A percentile compares a stretch with the other conserved stretches of the same genome.
phyloP scores from a whole-genome alignment of 1,284 basidiomycete species.

The Mycena sp. region DNA sequence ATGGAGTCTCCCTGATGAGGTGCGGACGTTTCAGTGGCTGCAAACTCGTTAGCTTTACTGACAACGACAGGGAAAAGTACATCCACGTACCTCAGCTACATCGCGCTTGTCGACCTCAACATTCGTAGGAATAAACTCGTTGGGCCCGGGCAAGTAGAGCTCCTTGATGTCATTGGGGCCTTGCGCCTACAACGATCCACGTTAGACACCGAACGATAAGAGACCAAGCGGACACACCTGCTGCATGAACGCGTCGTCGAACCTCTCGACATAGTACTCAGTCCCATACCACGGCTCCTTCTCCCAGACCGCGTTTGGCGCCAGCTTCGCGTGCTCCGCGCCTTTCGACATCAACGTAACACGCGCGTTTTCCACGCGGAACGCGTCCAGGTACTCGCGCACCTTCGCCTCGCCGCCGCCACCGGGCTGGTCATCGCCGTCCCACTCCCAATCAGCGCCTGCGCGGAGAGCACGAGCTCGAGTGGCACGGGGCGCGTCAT shows the following conservation, averaged over 20 bases:
- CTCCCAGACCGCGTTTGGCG: slow-evolving; percentile 66
- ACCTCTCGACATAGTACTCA: slow-evolving; percentile 75
- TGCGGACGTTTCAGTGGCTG: slow-evolving; percentile 81
- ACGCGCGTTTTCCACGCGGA: slow-evolving; percentile 74
- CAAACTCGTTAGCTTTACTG: slow-evolving; percentile 15
- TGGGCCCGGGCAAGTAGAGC: slow-evolving; percentile 84
- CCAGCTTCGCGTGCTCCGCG: slow-evolving; percentile 68
- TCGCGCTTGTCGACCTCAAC: slow-evolving; percentile 83
- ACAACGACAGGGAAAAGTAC: not conserved
- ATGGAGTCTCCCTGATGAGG: slow-evolving; percentile 76
- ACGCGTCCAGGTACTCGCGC: slow-evolving; percentile 66
- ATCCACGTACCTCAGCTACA: slow-evolving; percentile 60
- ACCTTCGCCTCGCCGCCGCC: slow-evolving; percentile 64
- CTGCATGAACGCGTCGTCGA: slow-evolving; percentile 71
- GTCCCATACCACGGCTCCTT: slow-evolving; percentile 91
- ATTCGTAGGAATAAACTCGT: slow-evolving; percentile 91
- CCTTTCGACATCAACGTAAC: slow-evolving; percentile 82
- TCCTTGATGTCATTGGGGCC: slow-evolving; percentile 70
- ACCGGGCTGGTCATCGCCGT: slow-evolving; percentile 52
- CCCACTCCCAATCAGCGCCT: slow-evolving; percentile 85
- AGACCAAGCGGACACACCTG: slow-evolving; percentile 54
- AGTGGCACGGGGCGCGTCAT: slow-evolving; percentile 86
- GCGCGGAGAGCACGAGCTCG: slow-evolving; percentile 81
- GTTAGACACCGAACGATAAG: not conserved
- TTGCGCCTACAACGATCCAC: slow-evolving; percentile 57